Evolutionary conservation across 2,329 filamentous ascomycete genomes (phyloP), one percentile per base, ranked within the genome.

Genomic region (Nemania abortiva): DNA sequence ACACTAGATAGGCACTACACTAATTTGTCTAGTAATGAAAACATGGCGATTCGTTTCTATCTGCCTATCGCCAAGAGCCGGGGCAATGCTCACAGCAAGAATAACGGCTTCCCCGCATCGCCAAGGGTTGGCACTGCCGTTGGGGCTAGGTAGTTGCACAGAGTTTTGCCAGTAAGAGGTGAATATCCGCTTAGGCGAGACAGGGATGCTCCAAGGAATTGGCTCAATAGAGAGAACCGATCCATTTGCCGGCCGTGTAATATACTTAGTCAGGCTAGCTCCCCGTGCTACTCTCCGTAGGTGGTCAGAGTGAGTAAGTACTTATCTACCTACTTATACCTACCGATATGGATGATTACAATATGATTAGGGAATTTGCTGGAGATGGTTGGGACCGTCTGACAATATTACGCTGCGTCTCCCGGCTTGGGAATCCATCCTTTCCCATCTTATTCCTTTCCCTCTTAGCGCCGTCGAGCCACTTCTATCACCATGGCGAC

Each of bases 101-200:
- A 62, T 24, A n/a, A 47, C 45, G 34, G 56, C 37, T 65, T 65
- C 68, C 68, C 68, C 70, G 68, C 70, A 68, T 42, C 47, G 64
- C 71, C 69, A 73, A 71, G 69, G 27, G 58, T 69, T 70, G 65
- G 61, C 69, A 60, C 54, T 73, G 71, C 72, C 69, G 69, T 73
- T 68, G 64, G 69, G 71, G 59, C 24, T 18, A 60, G 18, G 34
- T 59, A 53, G 34, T 42, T 37, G 49, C 13, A 70, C 70, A 71
- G 52, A 47, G 60, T 75, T 74, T 75, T 71, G 69, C 71, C 71
- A 72, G 69, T 68, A 68, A 37, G 45, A 68, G 68, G 50, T 72
- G 66, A 76, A 75, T 73, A 75, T 69, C 74, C 74, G 74, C 70
- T 68, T 72, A 71, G 70, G 71, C 74, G 63, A 73, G 53, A 60